Evolutionary conservation across 2,329 filamentous ascomycete genomes (phyloP).

Genomic region (Sporothrix variecibatus): DNA sequence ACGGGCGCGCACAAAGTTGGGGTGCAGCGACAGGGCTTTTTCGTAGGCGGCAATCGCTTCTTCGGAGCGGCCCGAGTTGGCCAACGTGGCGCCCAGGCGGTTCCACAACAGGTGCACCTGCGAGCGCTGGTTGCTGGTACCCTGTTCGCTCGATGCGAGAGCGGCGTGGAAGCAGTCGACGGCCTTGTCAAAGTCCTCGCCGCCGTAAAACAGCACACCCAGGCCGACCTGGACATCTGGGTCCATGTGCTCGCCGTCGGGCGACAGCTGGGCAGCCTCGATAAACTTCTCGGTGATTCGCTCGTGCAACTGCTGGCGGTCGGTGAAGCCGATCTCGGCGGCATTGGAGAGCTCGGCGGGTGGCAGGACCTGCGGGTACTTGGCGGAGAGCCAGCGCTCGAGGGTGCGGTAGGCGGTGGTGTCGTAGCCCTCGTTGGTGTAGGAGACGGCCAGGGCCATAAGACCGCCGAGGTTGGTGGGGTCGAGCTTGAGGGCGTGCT

Average conservation of each 20-base stretch:
- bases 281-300: conserved; percentile 92
- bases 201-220: conserved; percentile 95
- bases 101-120: conserved; percentile 97
- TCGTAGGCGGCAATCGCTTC: conserved; percentile 97
- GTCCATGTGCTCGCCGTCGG: conserved; percentile 93
- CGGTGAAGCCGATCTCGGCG: conserved; percentile 90
- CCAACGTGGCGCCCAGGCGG: conserved; percentile 89
- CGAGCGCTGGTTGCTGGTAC: conserved; percentile 77
- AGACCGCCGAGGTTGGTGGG: conserved; percentile 83
- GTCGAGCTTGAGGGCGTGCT: conserved; percentile 86
- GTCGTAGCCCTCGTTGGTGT: conserved; percentile 98
- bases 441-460: conserved; percentile 94
- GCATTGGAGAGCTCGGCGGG: conserved; percentile 71
- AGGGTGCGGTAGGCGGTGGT: conserved; percentile 94
- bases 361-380: conserved; percentile 82
- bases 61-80: conserved; percentile 89
- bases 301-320: conserved; percentile 84
- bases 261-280: conserved; percentile 85
- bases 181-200: conserved; percentile 96
- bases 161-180: conserved; percentile 97
- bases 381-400: conserved; percentile 94
- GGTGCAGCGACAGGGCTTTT: conserved; percentile 82
- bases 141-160: conserved; percentile 80
- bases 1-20: conserved; percentile 94
- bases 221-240: conserved; percentile 97